phyloP scores from a whole-genome alignment of 2,329 filamentous ascomycete genomes.

The Cephalotrichum gorgonifer region DNA sequence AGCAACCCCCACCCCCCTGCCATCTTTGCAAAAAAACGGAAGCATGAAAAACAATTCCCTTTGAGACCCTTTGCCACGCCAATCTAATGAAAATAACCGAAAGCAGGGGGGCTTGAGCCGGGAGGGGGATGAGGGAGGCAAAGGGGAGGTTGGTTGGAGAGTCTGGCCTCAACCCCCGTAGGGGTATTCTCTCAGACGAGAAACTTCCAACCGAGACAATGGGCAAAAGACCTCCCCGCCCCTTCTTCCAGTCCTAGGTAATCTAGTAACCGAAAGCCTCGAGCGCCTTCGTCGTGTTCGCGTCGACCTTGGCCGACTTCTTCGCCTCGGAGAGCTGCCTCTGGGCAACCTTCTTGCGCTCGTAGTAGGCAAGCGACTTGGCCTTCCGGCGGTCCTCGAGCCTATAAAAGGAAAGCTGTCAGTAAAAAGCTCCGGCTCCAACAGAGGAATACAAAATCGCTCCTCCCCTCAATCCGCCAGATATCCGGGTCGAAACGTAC shows the following conservation, averaged over 20 bases:
- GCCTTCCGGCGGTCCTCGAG: conserved; percentile 99
- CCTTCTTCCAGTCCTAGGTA: neutral
- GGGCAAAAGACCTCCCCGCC: neutral
- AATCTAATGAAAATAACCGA: conserved; percentile 7
- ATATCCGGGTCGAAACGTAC: conserved; percentile 46
- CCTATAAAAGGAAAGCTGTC: conserved; percentile 40
- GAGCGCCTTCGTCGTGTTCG: conserved; percentile 80
- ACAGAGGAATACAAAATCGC: no score
- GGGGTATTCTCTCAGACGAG: no score
- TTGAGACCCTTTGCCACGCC: conserved; percentile 3
- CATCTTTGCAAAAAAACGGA: conserved; percentile 1
- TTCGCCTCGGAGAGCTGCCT: conserved; percentile 87
- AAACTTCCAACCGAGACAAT: no score
- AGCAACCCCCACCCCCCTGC: neutral
- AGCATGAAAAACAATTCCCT: conserved; percentile 2
- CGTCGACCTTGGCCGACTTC: conserved; percentile 80
- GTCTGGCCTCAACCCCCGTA: no score
- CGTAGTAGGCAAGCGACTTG: conserved; percentile 98
- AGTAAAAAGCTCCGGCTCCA: no score
- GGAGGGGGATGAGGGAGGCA: neutral
- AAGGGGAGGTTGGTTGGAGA: neutral
- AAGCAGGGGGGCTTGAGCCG: neutral
- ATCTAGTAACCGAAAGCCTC: conserved; percentile 83
- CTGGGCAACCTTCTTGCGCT: conserved; percentile 96
- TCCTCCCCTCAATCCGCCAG: no score